These are phyloP conservation scores for Penicillium psychrosexuale DNA, from an alignment of 2,329 filamentous ascomycete species.

Conservation along the genomic window DNA sequence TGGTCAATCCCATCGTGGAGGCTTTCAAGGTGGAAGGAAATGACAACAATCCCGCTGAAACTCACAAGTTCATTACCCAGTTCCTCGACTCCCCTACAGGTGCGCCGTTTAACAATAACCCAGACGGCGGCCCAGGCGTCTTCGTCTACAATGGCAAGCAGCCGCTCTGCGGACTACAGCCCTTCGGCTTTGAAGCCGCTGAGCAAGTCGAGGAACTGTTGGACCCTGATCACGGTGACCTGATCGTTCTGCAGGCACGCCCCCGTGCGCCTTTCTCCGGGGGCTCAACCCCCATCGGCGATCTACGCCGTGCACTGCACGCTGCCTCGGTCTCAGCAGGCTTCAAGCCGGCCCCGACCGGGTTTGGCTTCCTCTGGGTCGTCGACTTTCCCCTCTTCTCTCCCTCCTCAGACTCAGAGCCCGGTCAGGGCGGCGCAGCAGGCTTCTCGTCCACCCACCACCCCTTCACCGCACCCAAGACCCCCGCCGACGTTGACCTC, in stretches of 20 bases:
- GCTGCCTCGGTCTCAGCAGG: slow-evolving; percentile 63
- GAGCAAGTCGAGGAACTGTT: slow-evolving; percentile 55
- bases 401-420: slow-evolving; percentile 60
- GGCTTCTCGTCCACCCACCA: slow-evolving; percentile 89
- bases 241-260: slow-evolving; percentile 79
- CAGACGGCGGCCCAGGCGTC: slow-evolving; percentile 74
- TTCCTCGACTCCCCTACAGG: slow-evolving; percentile 68
- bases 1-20: slow-evolving; percentile 69
- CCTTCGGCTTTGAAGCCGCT: slow-evolving; percentile 70
- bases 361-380: slow-evolving; percentile 77
- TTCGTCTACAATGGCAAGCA: slow-evolving; percentile 71
- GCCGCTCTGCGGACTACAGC: slow-evolving; percentile 72
- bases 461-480: slow-evolving; percentile 87
- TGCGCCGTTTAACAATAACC: slow-evolving; percentile 61
- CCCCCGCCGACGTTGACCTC: slow-evolving; percentile 67
- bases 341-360: slow-evolving; percentile 50
- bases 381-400: slow-evolving; percentile 91
- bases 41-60: slow-evolving; percentile 51
- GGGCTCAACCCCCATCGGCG: slow-evolving; percentile 70
- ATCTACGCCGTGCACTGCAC: slow-evolving; percentile 68
- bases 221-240: slow-evolving; percentile 65
- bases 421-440: slow-evolving; percentile 76
- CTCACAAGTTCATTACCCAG: slow-evolving; percentile 59
- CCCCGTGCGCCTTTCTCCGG: slow-evolving; percentile 62
- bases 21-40: slow-evolving; percentile 61